Percentiles rank a stretch among this genome's conserved stretches.
phyloP scores from a whole-genome alignment of 495 filamentous ascomycete genomes.

The Penicillium lividum region DNA sequence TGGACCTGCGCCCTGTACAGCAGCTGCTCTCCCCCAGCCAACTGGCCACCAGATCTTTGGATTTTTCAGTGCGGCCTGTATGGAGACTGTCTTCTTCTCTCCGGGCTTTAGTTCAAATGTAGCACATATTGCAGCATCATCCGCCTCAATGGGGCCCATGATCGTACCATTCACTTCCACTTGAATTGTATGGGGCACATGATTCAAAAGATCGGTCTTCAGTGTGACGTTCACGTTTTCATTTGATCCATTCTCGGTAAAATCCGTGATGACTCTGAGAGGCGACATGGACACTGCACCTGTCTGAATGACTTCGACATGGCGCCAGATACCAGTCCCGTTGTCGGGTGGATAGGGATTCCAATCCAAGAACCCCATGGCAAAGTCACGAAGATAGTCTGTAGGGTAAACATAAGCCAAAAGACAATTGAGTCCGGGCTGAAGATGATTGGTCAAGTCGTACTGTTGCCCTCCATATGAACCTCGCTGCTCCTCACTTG shows the following conservation, averaged over 20 bases:
- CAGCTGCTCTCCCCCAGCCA: conserved; percentile 74
- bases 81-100: conserved; percentile 38
- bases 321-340: conserved; percentile 62
- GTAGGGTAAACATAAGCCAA: conserved; percentile 58
- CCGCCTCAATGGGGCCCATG: conserved; percentile 18
- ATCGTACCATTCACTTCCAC: conserved; percentile 44
- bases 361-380: conserved; percentile 65
- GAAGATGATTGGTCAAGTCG: conserved; percentile 49
- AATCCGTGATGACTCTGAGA: conserved; percentile 49
- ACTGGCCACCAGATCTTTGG: conserved; percentile 77
- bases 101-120: conserved; percentile 39
- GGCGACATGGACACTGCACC: conserved; percentile 54
- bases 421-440: conserved; percentile 47
- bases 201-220: conserved; percentile 50
- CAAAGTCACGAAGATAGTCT: conserved; percentile 59
- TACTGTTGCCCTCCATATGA: conserved; percentile 58
- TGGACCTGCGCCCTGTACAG: conserved; percentile 59
- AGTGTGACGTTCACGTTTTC: conserved; percentile 43
- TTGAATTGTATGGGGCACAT: conserved; percentile 37
- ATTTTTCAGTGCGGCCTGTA: conserved; percentile 43
- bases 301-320: conserved; percentile 59
- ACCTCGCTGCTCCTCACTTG: conserved; percentile 51
- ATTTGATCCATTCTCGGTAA: conserved; percentile 17
- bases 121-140: conserved; percentile 25
- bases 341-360: conserved; percentile 63